Evolutionary conservation across 371 early-diverging fungal genomes (phyloP).

Genomic region (Rhizomucor pusillus): DNA sequence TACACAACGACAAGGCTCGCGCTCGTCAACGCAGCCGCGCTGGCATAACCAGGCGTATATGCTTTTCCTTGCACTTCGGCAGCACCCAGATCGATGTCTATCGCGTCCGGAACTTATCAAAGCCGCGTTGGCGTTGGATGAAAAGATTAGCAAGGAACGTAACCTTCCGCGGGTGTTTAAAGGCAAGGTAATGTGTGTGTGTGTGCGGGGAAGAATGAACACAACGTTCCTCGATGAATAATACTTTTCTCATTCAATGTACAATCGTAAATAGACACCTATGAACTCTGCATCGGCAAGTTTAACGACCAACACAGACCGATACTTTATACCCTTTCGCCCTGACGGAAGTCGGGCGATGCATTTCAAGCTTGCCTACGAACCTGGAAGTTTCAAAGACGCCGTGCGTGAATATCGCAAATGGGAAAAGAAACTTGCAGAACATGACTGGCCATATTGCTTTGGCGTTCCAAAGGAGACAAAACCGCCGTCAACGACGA

Average conservation of each 20-base stretch:
- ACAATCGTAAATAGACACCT: conserved; percentile 58
- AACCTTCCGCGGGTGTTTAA: conserved; percentile 74
- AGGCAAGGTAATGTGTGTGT: conserved; percentile 66
- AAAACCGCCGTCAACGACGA: not conserved
- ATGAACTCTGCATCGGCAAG: conserved; percentile 80
- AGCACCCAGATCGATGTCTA: conserved; percentile 61
- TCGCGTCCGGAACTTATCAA: conserved; percentile 72
- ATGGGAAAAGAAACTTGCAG: conserved; percentile 71
- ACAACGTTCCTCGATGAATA: too few species aligned
- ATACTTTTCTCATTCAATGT: not conserved
- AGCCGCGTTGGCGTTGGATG: conserved; percentile 71
- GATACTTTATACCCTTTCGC: conserved; percentile 71
- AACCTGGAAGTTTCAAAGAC: conserved; percentile 71
- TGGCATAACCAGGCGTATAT: conserved; percentile 89
- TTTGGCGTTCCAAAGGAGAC: conserved; percentile 51
- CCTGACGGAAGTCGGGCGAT: conserved; percentile 66
- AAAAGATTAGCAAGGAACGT: conserved; percentile 65
- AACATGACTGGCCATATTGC: conserved; percentile 79
- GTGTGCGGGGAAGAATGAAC: not conserved
- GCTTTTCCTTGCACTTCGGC: conserved; percentile 73
- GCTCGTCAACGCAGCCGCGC: conserved; percentile 50
- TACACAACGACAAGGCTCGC: conserved; percentile 11
- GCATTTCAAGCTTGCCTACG: conserved; percentile 75
- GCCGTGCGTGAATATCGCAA: conserved; percentile 68
- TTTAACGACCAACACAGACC: conserved; percentile 78